These are phyloP conservation scores for Pterocarpus macrocarpus DNA, from an alignment of 306 rosid genomes.

Conservation along the genomic window DNA sequence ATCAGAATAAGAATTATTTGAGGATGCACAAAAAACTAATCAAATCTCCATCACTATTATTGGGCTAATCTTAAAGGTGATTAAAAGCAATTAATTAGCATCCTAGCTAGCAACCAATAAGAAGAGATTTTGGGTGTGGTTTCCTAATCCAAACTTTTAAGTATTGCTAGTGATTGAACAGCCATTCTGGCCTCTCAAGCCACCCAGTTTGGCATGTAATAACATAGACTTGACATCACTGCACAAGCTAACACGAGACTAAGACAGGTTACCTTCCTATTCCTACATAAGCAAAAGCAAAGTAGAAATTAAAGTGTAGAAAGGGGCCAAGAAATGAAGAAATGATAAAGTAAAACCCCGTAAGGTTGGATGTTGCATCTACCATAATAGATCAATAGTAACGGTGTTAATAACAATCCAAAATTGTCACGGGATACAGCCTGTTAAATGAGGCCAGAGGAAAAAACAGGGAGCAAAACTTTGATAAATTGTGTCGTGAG, in stretches of 20 bases:
- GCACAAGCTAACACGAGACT: constrained; percentile 12
- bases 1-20: background rate
- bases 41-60: constrained; percentile 16
- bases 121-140: background rate
- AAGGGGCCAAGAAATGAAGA: too few species aligned
- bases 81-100: background rate
- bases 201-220: constrained; percentile 27
- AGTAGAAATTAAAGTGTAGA: too few species aligned
- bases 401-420: constrained; percentile 5
- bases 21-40: background rate
- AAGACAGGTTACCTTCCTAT: constrained; percentile 38
- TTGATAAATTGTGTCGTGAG: background rate
- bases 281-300: background rate
- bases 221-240: constrained; percentile 36
- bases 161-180: too few species aligned
- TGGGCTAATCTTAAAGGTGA: background rate
- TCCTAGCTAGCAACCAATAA: background rate
- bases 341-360: background rate
- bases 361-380: constrained; percentile 14
- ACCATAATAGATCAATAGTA: background rate
- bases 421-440: constrained; percentile 1
- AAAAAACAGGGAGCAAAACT: background rate
- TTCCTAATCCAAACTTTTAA: background rate
- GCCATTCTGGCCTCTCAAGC: background rate
- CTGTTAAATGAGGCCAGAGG: constrained; percentile 34